Base-by-base conservation (phyloP, 164 flowering plant species). In the Piper longum region DNA sequence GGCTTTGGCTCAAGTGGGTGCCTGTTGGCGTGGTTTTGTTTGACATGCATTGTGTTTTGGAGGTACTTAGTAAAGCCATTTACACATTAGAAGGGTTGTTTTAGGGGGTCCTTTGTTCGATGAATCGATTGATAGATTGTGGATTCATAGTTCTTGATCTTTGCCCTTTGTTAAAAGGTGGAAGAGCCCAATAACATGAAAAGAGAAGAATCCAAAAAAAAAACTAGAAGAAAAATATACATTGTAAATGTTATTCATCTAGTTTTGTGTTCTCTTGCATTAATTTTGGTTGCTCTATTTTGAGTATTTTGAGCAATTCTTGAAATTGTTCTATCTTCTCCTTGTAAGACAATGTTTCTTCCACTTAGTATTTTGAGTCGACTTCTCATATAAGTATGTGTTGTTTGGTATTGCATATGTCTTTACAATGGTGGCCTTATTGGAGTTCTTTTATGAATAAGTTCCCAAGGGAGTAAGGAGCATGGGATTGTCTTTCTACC, bases 361-460 rank as follows among this genome's bases (percentile, higher is more conserved):
- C 14, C 12, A 48, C 14, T 48, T 48, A 48, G 9, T 48, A 2
- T 2, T 9, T 48, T 2, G 36, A 26, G 36, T 26, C 36, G 2
- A 0, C 36, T 26, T 26, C 36, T 26, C 36, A 26, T n/a, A n/a
- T n/a, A n/a, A 72, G 36, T 69, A 66, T 40, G 17, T 66, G 43
- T 36, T 69, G 43, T 66, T 45, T 62, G 73, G 76, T 60, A 36
- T 66, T 13, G 67, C 65, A 16, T 63, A 69, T 17, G 65, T 69
- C 7, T 65, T 73, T 43, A 62, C 70, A 2, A 54, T 69, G 69
- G 69, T 69, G n/a, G 75, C 72, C 14, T 62, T 68, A 66, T 72
- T 61, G 59, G 71, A 70, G 45, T 69, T 69, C 42, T 72, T 72
- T 66, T 72, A 69, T 43, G 72, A 72, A 62, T 69, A 69, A 54